Evolutionary conservation across 1,284 basidiomycete genomes (phyloP).

Genomic region (Cryptococcus sp.): DNA sequence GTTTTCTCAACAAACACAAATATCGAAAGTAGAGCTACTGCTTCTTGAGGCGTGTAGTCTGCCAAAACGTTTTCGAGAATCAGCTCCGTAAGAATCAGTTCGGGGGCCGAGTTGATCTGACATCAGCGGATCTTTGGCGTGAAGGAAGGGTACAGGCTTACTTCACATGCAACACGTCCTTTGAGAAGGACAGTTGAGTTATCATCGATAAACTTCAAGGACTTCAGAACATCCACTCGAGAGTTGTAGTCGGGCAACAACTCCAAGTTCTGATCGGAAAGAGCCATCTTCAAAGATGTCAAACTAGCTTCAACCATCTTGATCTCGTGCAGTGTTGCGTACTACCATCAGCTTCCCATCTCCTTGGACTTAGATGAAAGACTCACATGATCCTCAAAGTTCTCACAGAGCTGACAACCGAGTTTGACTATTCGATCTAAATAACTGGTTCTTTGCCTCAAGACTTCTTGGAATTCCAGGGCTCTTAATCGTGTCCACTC

Average conservation of each 20-base stretch:
- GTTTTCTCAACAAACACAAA: slow-evolving; percentile 99
- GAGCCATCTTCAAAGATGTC: slow-evolving; percentile 65
- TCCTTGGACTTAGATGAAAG: not conserved
- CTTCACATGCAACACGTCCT: slow-evolving; percentile 96
- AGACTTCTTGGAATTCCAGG: slow-evolving; percentile 87
- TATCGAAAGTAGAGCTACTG: slow-evolving; percentile 92
- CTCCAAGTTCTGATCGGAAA: slow-evolving; percentile 95
- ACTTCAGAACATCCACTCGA: slow-evolving; percentile 83
- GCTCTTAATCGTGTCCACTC: slow-evolving; percentile 78
- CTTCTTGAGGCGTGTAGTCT: slow-evolving; percentile 86
- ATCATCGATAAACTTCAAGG: slow-evolving; percentile 86
- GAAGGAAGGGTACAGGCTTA: slow-evolving; percentile 35
- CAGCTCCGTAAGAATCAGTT: slow-evolving; percentile 91
- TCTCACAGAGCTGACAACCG: slow-evolving; percentile 58
- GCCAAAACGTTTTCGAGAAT: slow-evolving; percentile 94
- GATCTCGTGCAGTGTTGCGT: slow-evolving; percentile 66
- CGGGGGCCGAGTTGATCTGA: slow-evolving; percentile 94
- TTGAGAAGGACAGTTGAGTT: slow-evolving; percentile 93
- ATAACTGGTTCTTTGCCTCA: slow-evolving; percentile 60
- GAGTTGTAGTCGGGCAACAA: slow-evolving; percentile 96
- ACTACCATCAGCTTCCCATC: slow-evolving; percentile 53
- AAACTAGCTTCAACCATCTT: slow-evolving; percentile 71
- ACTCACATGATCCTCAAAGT: slow-evolving; percentile 66
- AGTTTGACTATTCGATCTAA: slow-evolving; percentile 51
- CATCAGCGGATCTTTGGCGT: not conserved